Conservation (phyloP, 768 basidiomycete genomes). For the Albatrellus ellisii region DNA sequence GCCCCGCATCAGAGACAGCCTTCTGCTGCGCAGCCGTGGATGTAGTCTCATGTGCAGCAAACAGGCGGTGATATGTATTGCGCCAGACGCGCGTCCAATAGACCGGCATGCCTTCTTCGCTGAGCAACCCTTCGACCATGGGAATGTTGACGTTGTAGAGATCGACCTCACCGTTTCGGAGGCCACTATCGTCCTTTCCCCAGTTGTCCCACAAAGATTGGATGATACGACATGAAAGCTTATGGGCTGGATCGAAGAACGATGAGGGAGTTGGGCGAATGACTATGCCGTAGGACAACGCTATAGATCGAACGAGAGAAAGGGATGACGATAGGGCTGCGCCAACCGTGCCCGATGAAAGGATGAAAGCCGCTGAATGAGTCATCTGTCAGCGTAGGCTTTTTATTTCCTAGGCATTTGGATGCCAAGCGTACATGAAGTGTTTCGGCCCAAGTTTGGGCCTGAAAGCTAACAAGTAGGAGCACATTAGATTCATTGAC, state of each 20-base stretch:
- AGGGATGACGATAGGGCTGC: slow-evolving; percentile 76
- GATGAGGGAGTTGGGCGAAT: slow-evolving; percentile 33
- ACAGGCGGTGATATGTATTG: slow-evolving; percentile 72
- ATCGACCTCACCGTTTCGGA: slow-evolving; percentile 56
- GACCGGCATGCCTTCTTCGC: slow-evolving; percentile 47
- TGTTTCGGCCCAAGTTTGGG: slow-evolving; percentile 78
- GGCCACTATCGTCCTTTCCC: slow-evolving; percentile 54
- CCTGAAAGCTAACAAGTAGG: slow-evolving; percentile 51
- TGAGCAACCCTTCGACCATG: slow-evolving; percentile 51
- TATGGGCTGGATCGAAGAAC: slow-evolving; percentile 61
- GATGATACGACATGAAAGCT: slow-evolving; percentile 53
- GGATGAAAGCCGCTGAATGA: slow-evolving; percentile 62
- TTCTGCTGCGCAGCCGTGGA: slow-evolving; percentile 13
- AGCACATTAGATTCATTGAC: background rate
- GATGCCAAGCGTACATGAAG: slow-evolving; percentile 41
- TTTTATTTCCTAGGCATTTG: background rate
- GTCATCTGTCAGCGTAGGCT: background rate
- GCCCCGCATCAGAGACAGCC: slow-evolving; percentile 26
- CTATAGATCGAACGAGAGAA: slow-evolving; percentile 58
- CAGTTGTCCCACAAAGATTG: slow-evolving; percentile 71
- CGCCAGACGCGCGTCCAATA: slow-evolving; percentile 81
- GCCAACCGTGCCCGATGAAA: slow-evolving; percentile 89
- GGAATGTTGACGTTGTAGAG: slow-evolving; percentile 86
- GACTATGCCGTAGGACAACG: slow-evolving; percentile 80
- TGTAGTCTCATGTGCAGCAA: slow-evolving; percentile 31